These are phyloP conservation scores for Colletotrichum cereale DNA, from an alignment of 2,329 filamentous ascomycete species.

Conservation along the genomic window DNA sequence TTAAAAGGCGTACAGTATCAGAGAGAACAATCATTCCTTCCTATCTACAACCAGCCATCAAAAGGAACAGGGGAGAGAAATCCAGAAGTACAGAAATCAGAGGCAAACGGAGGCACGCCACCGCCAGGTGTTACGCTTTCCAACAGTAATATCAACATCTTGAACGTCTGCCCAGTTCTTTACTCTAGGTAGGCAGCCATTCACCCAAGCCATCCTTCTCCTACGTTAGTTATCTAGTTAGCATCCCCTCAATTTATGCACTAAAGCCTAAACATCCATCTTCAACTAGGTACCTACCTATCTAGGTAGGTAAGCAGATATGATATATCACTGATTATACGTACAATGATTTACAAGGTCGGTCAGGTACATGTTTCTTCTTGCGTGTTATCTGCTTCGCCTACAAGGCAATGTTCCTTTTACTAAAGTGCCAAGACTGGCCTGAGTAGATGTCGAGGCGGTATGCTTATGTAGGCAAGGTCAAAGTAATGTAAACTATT, in stretches of 20 bases:
- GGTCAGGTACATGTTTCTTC: neutral
- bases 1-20: neutral
- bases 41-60: neutral
- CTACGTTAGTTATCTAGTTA: neutral
- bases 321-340: too few species aligned
- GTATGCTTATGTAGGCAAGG: neutral
- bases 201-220: neutral
- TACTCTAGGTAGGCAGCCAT: too few species aligned
- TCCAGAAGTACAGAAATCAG: neutral
- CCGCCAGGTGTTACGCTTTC: neutral
- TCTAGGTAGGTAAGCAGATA: too few species aligned
- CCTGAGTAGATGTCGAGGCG: neutral
- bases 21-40: neutral
- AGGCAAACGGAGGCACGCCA: neutral
- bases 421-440: too few species aligned
- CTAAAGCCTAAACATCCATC: neutral
- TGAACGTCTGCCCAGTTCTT: too few species aligned
- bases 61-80: neutral
- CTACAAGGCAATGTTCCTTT: neutral
- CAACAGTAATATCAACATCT: neutral
- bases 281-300: neutral
- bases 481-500: neutral
- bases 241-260: neutral
- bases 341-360: neutral
- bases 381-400: too few species aligned